Conservation (phyloP, 768 basidiomycete species). For the Mycena leptocephala region DNA sequence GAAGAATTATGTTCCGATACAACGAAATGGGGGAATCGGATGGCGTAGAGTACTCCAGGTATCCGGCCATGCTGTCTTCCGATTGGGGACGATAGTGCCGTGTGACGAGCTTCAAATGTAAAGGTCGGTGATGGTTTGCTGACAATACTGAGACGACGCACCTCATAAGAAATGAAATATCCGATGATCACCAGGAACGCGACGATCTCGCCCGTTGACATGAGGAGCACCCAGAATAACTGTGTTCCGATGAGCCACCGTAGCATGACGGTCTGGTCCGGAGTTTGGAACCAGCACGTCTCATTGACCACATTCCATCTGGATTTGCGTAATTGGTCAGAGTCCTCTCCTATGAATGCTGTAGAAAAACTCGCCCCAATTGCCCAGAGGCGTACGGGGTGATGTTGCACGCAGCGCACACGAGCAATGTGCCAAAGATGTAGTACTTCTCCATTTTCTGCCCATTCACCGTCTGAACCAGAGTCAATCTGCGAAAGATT, state of each 20-base stretch:
- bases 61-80: background rate
- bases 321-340: background rate
- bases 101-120: background rate
- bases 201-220: conserved; percentile 38
- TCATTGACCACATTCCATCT: conserved; percentile 7
- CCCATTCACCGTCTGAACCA: background rate
- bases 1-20: conserved; percentile 10
- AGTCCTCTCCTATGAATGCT: too few relatives aligned
- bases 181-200: conserved; percentile 35
- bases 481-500: background rate
- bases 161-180: conserved; percentile 36
- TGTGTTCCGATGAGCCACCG: conserved; percentile 46
- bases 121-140: background rate
- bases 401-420: conserved; percentile 36
- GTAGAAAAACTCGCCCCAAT: conserved; percentile 39
- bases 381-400: conserved; percentile 39
- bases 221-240: conserved; percentile 42
- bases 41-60: background rate
- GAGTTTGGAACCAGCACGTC: conserved; percentile 44
- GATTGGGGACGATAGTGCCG: background rate
- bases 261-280: conserved; percentile 27
- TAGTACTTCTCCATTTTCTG: conserved; percentile 37
- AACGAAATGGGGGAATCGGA: background rate
- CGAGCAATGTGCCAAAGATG: conserved; percentile 32
- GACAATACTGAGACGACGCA: background rate